Evolutionary conservation across 1,284 basidiomycete species (phyloP), one percentile per base, ranked within the genome.

Genomic region (Cystobasidium slooffiae): DNA sequence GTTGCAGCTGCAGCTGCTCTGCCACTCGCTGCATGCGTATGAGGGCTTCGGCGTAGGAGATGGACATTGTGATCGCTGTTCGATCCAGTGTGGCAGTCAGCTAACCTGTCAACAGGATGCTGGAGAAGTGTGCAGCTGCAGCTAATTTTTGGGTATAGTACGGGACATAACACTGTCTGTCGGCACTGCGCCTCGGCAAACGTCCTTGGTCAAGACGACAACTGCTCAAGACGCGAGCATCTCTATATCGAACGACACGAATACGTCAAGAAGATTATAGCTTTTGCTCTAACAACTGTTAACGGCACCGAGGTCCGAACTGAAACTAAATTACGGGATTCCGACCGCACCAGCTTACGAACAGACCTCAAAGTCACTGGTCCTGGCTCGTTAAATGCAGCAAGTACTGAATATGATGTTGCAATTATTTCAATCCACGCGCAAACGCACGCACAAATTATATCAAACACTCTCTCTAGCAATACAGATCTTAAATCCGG

Each of bases 181-280:
- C 22, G 37, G 8, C 46, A 43, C 37, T 43, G 59, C 39, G 6
- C 39, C 41, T 18, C 39, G 3, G 3, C 8, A 8, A 43, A 63
- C 16, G 37, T 43, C n/a, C 59, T 63, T 4, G 59, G 37, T 4
- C 59, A 63, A 12, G 59, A 63, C 39, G 59, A 63, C 9, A 41
- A 44, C 20, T 63, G 59, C 39, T 47, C 39, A 43, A 3, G 46
- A 8, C 59, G 59, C 14, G 37, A 63, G 20, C 39, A 63, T 18
- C 22, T 39, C 22, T 37, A 37, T 16, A 16, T 31, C 5, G 22
- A 61, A 16, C 20, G 58, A 16, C 58, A 61, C 16, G 31, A 63
- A 6, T 63, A 63, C 39, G 20, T 63, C 59, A 63, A 63, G 39
- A 43, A 63, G 39, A 41, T 39, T 7, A 41, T 63, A 8, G 59